Percentiles rank a stretch among this genome's conserved stretches.
Evolutionary conservation across 2,329 filamentous ascomycete species (phyloP).

Genomic region (Shiraia sp.): DNA sequence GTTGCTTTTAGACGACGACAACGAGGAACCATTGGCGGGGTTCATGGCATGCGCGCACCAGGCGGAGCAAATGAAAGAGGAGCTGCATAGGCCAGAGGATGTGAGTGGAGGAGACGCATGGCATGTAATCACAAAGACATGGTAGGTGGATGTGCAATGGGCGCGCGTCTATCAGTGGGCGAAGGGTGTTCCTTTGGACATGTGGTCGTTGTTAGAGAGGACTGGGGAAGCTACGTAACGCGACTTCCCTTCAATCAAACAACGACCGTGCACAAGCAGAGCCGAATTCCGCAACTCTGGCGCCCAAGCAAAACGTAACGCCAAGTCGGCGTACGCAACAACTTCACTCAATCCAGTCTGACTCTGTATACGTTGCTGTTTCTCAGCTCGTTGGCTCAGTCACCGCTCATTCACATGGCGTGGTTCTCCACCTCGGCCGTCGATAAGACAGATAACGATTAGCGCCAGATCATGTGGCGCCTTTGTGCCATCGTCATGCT

Average conservation of each 20-base stretch:
- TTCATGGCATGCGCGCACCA: conserved; percentile 44
- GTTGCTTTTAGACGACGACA: conserved; percentile 46
- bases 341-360: conserved; percentile 4
- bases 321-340: conserved; percentile 12
- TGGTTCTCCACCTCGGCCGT: not conserved
- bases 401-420: not conserved
- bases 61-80: conserved; percentile 34
- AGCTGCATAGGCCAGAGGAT: conserved; percentile 44
- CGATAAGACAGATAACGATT: conserved; percentile 31
- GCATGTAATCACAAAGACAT: conserved; percentile 39
- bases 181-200: conserved; percentile 8
- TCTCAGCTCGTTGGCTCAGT: not conserved
- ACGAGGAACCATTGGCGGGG: conserved; percentile 45
- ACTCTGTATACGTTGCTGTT: conserved; percentile 1
- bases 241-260: conserved; percentile 16
- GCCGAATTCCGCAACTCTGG: conserved; percentile 2
- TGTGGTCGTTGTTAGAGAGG: conserved; percentile 17
- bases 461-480: conserved; percentile 1
- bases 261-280: conserved; percentile 18
- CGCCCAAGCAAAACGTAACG: conserved; percentile 11
- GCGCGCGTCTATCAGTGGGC: conserved; percentile 6
- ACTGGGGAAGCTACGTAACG: conserved; percentile 26
- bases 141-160: conserved; percentile 8
- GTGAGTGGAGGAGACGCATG: conserved; percentile 34
- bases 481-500: not conserved